Percentiles rank a stretch among this genome's conserved stretches.
These are phyloP conservation scores for Venturia nashicola DNA, from an alignment of 2,329 filamentous ascomycete species.

Conservation along the genomic window DNA sequence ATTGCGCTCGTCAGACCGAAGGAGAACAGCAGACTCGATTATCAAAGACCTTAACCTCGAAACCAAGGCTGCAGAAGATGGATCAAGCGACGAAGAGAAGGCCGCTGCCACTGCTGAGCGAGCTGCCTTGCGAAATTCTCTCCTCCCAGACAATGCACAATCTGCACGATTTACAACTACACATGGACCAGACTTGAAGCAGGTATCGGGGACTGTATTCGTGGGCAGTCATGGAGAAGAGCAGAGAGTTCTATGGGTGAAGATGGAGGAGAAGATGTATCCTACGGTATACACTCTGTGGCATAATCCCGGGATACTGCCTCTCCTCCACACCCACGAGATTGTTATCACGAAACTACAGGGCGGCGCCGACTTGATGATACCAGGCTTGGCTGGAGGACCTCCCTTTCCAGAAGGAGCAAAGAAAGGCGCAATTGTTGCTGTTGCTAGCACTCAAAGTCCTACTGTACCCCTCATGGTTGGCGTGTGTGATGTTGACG, in stretches of 20 bases:
- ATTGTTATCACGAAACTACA: constrained; percentile 51
- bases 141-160: constrained; percentile 51
- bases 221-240: constrained; percentile 45
- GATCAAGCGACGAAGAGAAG: constrained; percentile 29
- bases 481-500: constrained; percentile 52
- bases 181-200: constrained; percentile 46
- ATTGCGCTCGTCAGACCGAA: constrained; percentile 53
- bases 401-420: constrained; percentile 50
- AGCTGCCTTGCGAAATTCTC: constrained; percentile 42
- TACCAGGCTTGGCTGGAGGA: constrained; percentile 50
- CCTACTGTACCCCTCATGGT: constrained; percentile 52
- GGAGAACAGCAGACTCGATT: constrained; percentile 55
- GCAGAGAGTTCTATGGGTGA: constrained; percentile 52
- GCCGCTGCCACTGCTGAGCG: constrained; percentile 30
- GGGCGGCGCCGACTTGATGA: constrained; percentile 57
- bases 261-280: constrained; percentile 44
- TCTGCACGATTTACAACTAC: constrained; percentile 56
- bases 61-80: constrained; percentile 25
- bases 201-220: constrained; percentile 52
- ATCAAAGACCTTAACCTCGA: constrained; percentile 48
- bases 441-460: constrained; percentile 45
- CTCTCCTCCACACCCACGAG: constrained; percentile 50
- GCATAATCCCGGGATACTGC: constrained; percentile 48
- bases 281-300: constrained; percentile 54
- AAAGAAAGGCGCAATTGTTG: constrained; percentile 48